Conservation (phyloP, 2,329 filamentous ascomycete species). For the Pezicula neosporulosa region DNA sequence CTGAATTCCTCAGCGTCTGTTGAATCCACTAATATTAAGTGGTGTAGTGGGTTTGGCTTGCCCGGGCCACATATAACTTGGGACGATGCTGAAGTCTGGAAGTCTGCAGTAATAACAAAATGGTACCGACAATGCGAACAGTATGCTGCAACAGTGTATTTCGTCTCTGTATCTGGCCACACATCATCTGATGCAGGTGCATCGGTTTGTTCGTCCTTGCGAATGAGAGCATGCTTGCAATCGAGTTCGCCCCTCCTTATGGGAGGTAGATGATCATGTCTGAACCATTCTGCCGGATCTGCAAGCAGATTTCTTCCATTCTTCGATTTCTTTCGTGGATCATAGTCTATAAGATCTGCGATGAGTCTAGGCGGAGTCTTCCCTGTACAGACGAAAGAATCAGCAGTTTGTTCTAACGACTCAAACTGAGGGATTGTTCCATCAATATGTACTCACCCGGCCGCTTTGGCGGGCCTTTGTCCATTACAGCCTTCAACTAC, state of each 20-base stretch:
- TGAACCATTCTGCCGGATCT: conserved; percentile 51
- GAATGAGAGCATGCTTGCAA: conserved; percentile 57
- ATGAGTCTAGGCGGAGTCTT: conserved; percentile 47
- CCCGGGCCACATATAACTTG: conserved; percentile 10
- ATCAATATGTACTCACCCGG: conserved; percentile 4
- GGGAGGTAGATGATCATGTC: conserved; percentile 19
- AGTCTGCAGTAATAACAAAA: conserved; percentile 53
- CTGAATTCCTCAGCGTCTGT: conserved; percentile 30
- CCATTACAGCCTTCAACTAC: too few species aligned
- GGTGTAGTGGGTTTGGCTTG: conserved; percentile 51
- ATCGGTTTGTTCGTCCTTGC: conserved; percentile 52
- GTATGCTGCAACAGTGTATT: conserved; percentile 55
- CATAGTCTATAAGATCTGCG: conserved; percentile 40
- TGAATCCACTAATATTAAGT: conserved; percentile 44
- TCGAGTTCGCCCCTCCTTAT: conserved; percentile 33
- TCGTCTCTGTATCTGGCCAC: conserved; percentile 32
- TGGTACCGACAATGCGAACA: conserved; percentile 62
- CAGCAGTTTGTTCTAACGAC: conserved; percentile 1
- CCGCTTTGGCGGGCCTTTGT: background rate
- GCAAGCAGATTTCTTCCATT: conserved; percentile 47
- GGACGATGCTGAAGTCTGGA: conserved; percentile 29
- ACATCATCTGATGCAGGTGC: conserved; percentile 34
- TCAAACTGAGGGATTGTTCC: background rate
- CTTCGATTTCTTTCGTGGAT: conserved; percentile 29
- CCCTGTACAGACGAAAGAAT: conserved; percentile 29